Evolutionary conservation across 306 rosid species (phyloP).

Genomic region (Senna tora): DNA sequence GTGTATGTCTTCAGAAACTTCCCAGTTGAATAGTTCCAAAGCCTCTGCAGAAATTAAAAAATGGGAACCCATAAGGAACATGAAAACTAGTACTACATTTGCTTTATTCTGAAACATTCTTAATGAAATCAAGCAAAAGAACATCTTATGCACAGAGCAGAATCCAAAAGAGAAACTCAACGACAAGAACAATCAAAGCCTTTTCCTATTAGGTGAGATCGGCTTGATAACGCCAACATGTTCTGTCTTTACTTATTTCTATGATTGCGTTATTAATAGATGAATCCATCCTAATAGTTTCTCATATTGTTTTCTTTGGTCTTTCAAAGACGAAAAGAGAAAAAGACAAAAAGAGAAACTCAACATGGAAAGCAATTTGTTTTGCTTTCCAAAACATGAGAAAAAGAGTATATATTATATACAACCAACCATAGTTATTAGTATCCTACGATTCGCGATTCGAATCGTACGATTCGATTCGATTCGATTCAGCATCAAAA

Average conservation of each 20-base stretch:
- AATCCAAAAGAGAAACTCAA: slow-evolving; percentile 11
- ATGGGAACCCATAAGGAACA: not conserved
- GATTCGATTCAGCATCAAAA: no score
- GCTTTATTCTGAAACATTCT: not conserved
- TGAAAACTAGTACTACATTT: not conserved
- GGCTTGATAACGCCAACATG: no score
- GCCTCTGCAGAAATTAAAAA: slow-evolving; percentile 66
- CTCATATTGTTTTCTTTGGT: no score
- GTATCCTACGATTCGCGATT: no score
- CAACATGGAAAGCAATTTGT: not conserved
- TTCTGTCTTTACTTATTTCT: no score
- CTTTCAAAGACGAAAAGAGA: no score
- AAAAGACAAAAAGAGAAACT: slow-evolving; percentile 11
- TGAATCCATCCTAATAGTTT: no score
- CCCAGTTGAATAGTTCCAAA: slow-evolving; percentile 93
- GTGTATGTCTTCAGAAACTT: slow-evolving; percentile 86
- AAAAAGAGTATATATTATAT: not conserved
- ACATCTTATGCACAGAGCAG: not conserved
- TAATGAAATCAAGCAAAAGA: not conserved
- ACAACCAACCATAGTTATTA: no score
- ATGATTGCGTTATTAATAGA: no score
- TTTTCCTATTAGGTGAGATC: no score
- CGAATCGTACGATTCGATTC: no score
- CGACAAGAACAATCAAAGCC: no score
- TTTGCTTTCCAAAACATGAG: not conserved